Evolutionary conservation across 768 basidiomycete genomes (phyloP), one percentile per base, ranked within the genome.

Genomic region (Boletus reticuloceps): DNA sequence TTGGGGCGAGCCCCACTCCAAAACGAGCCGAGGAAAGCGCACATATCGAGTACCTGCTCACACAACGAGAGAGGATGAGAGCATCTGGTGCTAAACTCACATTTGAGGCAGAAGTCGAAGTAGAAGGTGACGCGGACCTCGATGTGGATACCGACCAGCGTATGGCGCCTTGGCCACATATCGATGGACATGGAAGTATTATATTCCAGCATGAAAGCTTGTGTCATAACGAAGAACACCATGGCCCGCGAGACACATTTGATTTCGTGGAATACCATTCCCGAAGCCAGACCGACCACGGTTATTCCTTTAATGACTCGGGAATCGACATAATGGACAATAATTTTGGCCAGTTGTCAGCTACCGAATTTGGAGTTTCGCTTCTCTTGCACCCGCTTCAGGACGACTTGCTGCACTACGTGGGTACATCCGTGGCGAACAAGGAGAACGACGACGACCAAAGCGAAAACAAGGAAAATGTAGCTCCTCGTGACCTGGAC

Each of bases 1-100:
- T 71, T 34, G 69, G 71, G 54, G 52, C 32, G 37, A 71, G 65
- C 16, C 71, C 69, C 40, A 34, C 49, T 46, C 66, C 59, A 19
- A 48, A 51, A 44, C 60, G 59, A 47, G 12, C 19, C 14, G 58
- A 54, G 34, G 58, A 57, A 41, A 57, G 37, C 19, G 47, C 38
- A 17, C 56, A 50, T 8, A 6, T 64, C 9, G 67, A 62, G 10
- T 64, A 66, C 19, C 37, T 71, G 16, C 60, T 71, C 50, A 71
- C 68, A 14, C 61, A 50, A 2, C 58, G 58, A 47, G 70, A 71
- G 50, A 67, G 65, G 25, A 43, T 39, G 19, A 64, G 45, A 46
- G 56, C 43, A 16, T 61, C 59, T 4, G 54, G 58, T 34, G 12
- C 47, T n/a, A 36, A 36, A 16, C 29, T 32, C 12, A 9, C 22